These are phyloP conservation scores for Fonsecaea monophora DNA, from an alignment of 2,329 filamentous ascomycete species.

Conservation along the genomic window DNA sequence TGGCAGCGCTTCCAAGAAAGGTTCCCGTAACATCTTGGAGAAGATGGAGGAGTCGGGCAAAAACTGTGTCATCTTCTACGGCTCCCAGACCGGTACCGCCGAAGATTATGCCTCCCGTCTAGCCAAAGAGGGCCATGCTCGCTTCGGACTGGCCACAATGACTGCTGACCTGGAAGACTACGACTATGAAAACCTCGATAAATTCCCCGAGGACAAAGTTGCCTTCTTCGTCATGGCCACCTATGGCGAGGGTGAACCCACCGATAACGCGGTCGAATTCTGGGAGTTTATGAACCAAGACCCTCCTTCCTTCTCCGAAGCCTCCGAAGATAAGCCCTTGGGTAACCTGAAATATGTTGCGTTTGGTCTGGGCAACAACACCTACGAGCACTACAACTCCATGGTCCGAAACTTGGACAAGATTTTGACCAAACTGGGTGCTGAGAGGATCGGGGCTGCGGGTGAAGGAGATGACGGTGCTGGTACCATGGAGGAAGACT, in stretches of 20 bases:
- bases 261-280: slow-evolving; percentile 98
- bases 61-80: slow-evolving; percentile 98
- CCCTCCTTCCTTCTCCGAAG: slow-evolving; percentile 77
- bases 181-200: slow-evolving; percentile 92
- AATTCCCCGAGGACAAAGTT: slow-evolving; percentile 86
- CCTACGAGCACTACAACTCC: slow-evolving; percentile 98
- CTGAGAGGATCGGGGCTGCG: slow-evolving; percentile 80
- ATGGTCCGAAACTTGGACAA: slow-evolving; percentile 94
- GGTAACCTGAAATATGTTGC: slow-evolving; percentile 88
- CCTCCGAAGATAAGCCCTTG: slow-evolving; percentile 68
- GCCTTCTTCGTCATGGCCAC: slow-evolving; percentile 96
- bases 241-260: slow-evolving; percentile 97
- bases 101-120: slow-evolving; percentile 97
- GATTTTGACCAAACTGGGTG: slow-evolving; percentile 80
- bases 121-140: slow-evolving; percentile 95
- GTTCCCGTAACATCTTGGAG: slow-evolving; percentile 88
- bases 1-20: slow-evolving; percentile 73
- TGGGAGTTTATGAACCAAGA: slow-evolving; percentile 93
- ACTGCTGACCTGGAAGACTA: slow-evolving; percentile 97
- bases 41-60: slow-evolving; percentile 95
- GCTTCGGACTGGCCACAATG: slow-evolving; percentile 97
- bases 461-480: slow-evolving; percentile 97
- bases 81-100: slow-evolving; percentile 96
- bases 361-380: slow-evolving; percentile 98
- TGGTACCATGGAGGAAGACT: slow-evolving; percentile 99